Conservation (phyloP, 257 asterid genomes). For the Prunella vulgaris region DNA sequence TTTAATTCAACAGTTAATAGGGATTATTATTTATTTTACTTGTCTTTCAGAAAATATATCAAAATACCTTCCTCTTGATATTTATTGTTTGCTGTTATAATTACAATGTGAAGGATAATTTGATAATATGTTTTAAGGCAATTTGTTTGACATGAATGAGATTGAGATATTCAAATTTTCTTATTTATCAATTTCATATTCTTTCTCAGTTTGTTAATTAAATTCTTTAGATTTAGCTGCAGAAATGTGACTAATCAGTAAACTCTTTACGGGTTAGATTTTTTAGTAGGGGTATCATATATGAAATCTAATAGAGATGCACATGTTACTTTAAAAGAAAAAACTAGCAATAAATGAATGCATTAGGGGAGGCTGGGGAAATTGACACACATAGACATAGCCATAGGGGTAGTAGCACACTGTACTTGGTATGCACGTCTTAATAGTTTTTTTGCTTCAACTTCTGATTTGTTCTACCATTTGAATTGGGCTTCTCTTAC, state of each 20-base stretch:
- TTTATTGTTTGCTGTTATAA: background rate
- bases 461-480: background rate
- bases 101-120: too few species aligned
- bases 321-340: background rate
- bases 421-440: background rate
- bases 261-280: background rate
- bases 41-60: background rate
- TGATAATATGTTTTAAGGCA: background rate
- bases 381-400: too few species aligned
- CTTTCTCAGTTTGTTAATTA: background rate
- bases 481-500: background rate
- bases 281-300: background rate
- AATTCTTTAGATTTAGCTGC: too few species aligned
- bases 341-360: background rate
- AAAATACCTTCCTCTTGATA: background rate
- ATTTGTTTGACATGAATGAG: background rate
- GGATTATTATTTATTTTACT: background rate
- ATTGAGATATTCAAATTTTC: too few species aligned
- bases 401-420: background rate
- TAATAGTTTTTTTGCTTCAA: too few species aligned
- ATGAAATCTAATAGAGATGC: background rate
- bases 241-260: background rate
- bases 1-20: background rate
- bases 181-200: background rate
- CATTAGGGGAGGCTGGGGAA: background rate